phyloP scores from a whole-genome alignment of 129 eudicot species.

The Ambrosia trifida region DNA sequence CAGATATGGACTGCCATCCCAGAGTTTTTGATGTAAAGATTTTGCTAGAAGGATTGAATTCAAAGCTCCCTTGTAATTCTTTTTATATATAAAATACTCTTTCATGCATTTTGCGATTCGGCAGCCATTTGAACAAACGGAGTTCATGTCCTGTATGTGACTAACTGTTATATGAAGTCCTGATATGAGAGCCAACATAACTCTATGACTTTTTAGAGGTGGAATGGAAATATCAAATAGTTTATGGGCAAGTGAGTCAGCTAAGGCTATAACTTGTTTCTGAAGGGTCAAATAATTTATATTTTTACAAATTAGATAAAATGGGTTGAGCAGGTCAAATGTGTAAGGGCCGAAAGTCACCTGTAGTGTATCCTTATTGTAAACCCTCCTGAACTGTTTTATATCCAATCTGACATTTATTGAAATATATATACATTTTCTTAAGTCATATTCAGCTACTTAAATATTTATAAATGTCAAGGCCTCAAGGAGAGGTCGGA shows the following conservation, averaged over 20 bases:
- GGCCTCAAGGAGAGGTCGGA: not conserved
- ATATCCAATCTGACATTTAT: not conserved
- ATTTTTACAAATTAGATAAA: not conserved
- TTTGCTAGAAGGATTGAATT: slow-evolving; percentile 75
- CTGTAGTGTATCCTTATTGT: not conserved
- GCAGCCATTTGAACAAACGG: slow-evolving; percentile 89
- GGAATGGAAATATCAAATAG: not conserved
- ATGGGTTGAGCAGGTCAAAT: slow-evolving; percentile 1
- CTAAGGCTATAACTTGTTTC: not conserved
- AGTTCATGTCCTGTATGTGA: slow-evolving; percentile 65
- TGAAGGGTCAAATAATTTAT: not conserved
- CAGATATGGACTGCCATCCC: slow-evolving; percentile 97
- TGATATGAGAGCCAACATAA: slow-evolving; percentile 13
- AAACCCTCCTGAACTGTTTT: not conserved
- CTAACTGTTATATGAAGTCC: slow-evolving; percentile 22
- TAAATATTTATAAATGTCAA: not conserved
- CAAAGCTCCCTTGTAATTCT: slow-evolving; percentile 82
- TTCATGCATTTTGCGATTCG: slow-evolving; percentile 97
- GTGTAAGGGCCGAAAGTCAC: not conserved
- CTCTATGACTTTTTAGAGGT: slow-evolving; percentile 1
- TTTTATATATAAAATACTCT: slow-evolving; percentile 77
- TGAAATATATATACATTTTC: not conserved
- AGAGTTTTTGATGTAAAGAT: slow-evolving; percentile 88
- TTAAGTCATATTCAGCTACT: not conserved
- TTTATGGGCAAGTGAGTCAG: not conserved